Conservation (phyloP, 257 asterid genomes). For the Gentiana macrophylla region DNA sequence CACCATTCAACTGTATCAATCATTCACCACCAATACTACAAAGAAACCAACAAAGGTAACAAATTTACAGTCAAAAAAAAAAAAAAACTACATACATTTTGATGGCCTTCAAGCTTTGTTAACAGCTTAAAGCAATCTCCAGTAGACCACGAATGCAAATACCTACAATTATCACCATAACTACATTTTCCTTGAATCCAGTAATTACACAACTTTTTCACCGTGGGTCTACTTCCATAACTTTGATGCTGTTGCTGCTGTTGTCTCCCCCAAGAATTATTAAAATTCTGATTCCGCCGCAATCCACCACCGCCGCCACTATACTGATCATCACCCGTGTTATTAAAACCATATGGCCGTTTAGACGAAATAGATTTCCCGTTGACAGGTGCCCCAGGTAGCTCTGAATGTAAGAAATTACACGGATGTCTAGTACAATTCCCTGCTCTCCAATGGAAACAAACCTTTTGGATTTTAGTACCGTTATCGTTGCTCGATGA, state of each 20-base stretch:
- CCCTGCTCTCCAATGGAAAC: slow-evolving; percentile 78
- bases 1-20: too few relatives aligned
- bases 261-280: slow-evolving; percentile 55
- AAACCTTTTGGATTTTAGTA: slow-evolving; percentile 49
- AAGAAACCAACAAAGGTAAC: not conserved
- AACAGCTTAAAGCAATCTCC: slow-evolving; percentile 63
- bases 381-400: slow-evolving; percentile 32
- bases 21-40: not conserved
- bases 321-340: slow-evolving; percentile 34
- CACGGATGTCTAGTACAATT: slow-evolving; percentile 72
- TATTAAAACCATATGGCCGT: slow-evolving; percentile 47
- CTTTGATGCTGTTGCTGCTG: slow-evolving; percentile 23
- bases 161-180: slow-evolving; percentile 64
- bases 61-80: not conserved
- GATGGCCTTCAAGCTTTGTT: slow-evolving; percentile 84
- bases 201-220: slow-evolving; percentile 52
- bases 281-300: slow-evolving; percentile 61
- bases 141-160: slow-evolving; percentile 80
- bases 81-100: slow-evolving; percentile 37
- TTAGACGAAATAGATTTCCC: slow-evolving; percentile 31
- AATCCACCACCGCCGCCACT: slow-evolving; percentile 32
- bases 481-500: slow-evolving; percentile 24
- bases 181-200: slow-evolving; percentile 76
- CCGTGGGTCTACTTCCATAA: slow-evolving; percentile 32
- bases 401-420: slow-evolving; percentile 62